Percentiles rank a stretch among this genome's conserved stretches.
Evolutionary conservation across 345 rosid species (phyloP).

Genomic region (Rubroshorea leprosula): DNA sequence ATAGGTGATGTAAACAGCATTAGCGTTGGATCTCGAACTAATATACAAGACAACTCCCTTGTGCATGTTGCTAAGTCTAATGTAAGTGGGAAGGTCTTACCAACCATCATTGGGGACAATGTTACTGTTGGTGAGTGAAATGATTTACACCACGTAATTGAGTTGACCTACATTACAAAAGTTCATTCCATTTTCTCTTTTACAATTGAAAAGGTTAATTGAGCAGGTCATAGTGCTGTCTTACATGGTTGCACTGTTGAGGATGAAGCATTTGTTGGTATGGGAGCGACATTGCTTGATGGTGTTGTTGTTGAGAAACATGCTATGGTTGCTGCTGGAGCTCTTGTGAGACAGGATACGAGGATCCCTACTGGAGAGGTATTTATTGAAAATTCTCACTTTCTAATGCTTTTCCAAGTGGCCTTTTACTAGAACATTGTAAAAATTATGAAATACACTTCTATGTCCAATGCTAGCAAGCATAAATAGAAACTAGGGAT

Average conservation of each 20-base stretch:
- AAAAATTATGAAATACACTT: neutral
- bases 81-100: slow-evolving; percentile 81
- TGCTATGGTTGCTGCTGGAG: slow-evolving; percentile 95
- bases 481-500: too few species aligned
- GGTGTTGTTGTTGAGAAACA: slow-evolving; percentile 85
- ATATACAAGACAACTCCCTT: slow-evolving; percentile 95
- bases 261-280: slow-evolving; percentile 85
- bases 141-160: neutral
- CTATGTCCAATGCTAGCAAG: neutral
- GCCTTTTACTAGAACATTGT: neutral
- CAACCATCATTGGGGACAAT: slow-evolving; percentile 85
- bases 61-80: slow-evolving; percentile 95
- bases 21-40: slow-evolving; percentile 80
- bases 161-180: neutral
- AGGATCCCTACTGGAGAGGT: slow-evolving; percentile 89
- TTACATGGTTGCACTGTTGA: slow-evolving; percentile 94
- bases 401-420: neutral
- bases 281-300: slow-evolving; percentile 91
- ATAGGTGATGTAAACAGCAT: slow-evolving; percentile 84
- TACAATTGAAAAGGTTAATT: slow-evolving; percentile 19
- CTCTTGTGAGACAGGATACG: slow-evolving; percentile 90
- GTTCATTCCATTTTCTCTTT: neutral
- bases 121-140: slow-evolving; percentile 77
- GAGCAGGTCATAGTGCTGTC: slow-evolving; percentile 90
- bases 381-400: slow-evolving; percentile 7